These are phyloP conservation scores for Lasiodiplodia sp. DNA, from an alignment of 2,329 filamentous ascomycete species.

Conservation along the genomic window DNA sequence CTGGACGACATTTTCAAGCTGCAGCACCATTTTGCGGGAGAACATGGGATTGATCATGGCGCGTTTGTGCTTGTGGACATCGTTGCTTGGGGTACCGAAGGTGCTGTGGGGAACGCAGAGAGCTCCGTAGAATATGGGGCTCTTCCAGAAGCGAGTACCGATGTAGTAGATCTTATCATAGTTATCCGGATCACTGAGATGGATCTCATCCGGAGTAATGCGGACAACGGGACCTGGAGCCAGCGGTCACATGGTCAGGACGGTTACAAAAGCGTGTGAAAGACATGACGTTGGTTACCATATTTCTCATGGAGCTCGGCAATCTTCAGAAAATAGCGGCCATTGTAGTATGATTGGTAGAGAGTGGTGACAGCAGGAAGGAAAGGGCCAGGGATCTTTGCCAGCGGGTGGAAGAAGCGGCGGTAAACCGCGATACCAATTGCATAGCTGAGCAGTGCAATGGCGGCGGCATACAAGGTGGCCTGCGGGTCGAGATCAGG, in stretches of 20 bases:
- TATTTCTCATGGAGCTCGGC: slow-evolving; percentile 36
- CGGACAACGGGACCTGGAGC: slow-evolving; percentile 32
- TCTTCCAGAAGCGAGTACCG: slow-evolving; percentile 12
- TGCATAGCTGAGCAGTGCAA: neutral
- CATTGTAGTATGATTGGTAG: slow-evolving; percentile 33
- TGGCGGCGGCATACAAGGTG: neutral
- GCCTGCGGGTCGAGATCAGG: neutral
- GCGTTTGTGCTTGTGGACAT: slow-evolving; percentile 31
- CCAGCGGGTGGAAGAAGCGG: slow-evolving; percentile 31
- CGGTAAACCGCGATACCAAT: slow-evolving; percentile 26
- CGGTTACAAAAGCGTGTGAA: neutral
- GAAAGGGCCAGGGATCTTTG: slow-evolving; percentile 30
- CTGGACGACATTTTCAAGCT: slow-evolving; percentile 36
- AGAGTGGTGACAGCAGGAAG: slow-evolving; percentile 28
- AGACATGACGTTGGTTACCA: neutral
- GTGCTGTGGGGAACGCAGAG: slow-evolving; percentile 31
- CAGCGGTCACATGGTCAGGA: neutral
- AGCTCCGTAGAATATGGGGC: slow-evolving; percentile 30
- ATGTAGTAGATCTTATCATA: slow-evolving; percentile 35
- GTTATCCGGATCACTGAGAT: slow-evolving; percentile 31
- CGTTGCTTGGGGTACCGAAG: slow-evolving; percentile 31
- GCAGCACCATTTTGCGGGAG: slow-evolving; percentile 38
- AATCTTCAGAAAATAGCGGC: slow-evolving; percentile 34
- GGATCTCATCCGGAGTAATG: slow-evolving; percentile 33
- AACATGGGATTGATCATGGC: slow-evolving; percentile 38